A percentile compares a stretch with the other conserved stretches of the same genome.
Conservation (phyloP, 2,329 filamentous ascomycete species). For the Colletotrichum sp. region DNA sequence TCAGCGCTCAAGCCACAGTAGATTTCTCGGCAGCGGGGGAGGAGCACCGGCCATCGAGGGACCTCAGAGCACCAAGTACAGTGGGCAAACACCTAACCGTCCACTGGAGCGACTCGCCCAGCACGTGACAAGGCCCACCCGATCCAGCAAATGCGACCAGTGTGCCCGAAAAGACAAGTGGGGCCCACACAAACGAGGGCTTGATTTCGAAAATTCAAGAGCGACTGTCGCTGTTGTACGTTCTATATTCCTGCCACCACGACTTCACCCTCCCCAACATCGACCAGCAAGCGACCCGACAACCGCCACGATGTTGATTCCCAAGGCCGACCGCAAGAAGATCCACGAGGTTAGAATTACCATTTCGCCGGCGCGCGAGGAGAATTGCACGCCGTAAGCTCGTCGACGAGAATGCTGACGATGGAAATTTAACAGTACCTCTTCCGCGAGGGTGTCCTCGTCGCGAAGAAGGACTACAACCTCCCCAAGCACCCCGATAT, state of each 20-base stretch:
- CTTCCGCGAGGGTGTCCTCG: conserved; percentile 91
- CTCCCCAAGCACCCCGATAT: conserved; percentile 97
- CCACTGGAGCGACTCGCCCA: neutral
- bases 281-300: conserved; percentile 40
- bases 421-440: conserved; percentile 71
- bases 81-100: neutral
- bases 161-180: neutral
- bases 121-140: neutral
- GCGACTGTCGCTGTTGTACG: neutral
- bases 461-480: conserved; percentile 99
- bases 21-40: neutral
- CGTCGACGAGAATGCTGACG: conserved; percentile 18
- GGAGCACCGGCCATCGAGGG: neutral
- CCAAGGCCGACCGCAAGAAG: conserved; percentile 99
- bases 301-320: conserved; percentile 89
- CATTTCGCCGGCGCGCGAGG: neutral
- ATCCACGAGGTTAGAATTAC: conserved; percentile 76
- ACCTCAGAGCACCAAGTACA: neutral
- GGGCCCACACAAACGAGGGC: neutral
- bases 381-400: neutral
- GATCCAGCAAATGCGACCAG: neutral
- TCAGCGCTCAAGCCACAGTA: neutral
- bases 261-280: conserved; percentile 54
- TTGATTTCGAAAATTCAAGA: conserved; percentile 39
- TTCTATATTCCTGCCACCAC: conserved; percentile 36